Base-by-base conservation (phyloP, 2,329 filamentous ascomycete genomes). In the Tolypocladium pustulatum region DNA sequence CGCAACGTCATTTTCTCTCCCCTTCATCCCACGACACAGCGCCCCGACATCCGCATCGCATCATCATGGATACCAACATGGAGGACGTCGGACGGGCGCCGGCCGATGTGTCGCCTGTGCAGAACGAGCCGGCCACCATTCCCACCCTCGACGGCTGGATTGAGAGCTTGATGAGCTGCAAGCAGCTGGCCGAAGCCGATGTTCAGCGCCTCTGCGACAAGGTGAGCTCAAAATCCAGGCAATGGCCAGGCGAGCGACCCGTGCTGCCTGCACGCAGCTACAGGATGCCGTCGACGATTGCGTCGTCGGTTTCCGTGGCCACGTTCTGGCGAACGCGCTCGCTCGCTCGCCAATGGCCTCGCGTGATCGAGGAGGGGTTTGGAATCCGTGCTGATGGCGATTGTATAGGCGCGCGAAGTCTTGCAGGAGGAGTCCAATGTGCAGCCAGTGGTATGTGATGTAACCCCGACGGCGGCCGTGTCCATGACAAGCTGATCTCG, bases 371-470 rank as follows among this genome's bases (percentile, higher is more conserved):
- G 25, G 58, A 58, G 54, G 57, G 57, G 59, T 56, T 56, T 52
- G 60, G 53, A 55, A 60, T 36, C 22, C 36, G 40, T 58, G 61
- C 64, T 69, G 65, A 60, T 17, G 9, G 13, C 52, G 22, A 52
- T 34, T 54, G 59, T 59, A 43, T 67, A 96, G 91, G 92, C 94
- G 71, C 86, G 92, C 76, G 94, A 99, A 78, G 92, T 99, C 62
- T 81, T 99, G 66, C 91, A 96, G 77, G 91, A 96, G 57, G 94
- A 99, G 78, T 97, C 92, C 59, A 99, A 99, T 72, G 94, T 99
- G 65, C 94, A 99, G 79, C 94, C 94, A 73, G 94, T 99, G 77
- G 92, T 97, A 90, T 64, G 81, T 81, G 32, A 30, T 32, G 10
- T 9, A 9, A 8, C 2, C 34, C 27, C 36, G 17, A n/a, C 27